A percentile compares a stretch with the other conserved stretches of the same genome.
Evolutionary conservation across 2,329 filamentous ascomycete species (phyloP).

Genomic region (Ophiocordyceps camponoti-leonardi): DNA sequence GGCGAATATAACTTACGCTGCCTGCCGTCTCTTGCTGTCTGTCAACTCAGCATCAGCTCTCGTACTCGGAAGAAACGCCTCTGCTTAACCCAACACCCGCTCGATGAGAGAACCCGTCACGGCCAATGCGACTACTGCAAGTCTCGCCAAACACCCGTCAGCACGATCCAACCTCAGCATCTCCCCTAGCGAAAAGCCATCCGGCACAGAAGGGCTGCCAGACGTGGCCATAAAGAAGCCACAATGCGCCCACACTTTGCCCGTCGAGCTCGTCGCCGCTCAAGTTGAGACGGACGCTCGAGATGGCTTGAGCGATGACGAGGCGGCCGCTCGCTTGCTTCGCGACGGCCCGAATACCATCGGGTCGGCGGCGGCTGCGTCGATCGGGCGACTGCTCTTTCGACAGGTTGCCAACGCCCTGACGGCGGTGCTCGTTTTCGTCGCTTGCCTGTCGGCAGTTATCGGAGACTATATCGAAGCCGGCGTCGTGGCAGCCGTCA

Average conservation of each 20-base stretch:
- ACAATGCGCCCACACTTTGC: slow-evolving; percentile 16
- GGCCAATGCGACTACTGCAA: slow-evolving; percentile 22
- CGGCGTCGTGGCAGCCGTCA: slow-evolving; percentile 45
- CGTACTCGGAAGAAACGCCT: background rate
- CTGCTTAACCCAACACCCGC: slow-evolving; percentile 11
- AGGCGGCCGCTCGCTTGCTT: slow-evolving; percentile 47
- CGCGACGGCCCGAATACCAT: slow-evolving; percentile 55
- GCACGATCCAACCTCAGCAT: slow-evolving; percentile 19
- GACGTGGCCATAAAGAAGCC: slow-evolving; percentile 19
- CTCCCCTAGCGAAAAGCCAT: slow-evolving; percentile 17
- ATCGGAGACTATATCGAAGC: slow-evolving; percentile 48
- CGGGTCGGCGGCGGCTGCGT: slow-evolving; percentile 53
- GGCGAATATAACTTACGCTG: background rate
- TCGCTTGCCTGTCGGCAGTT: slow-evolving; percentile 52
- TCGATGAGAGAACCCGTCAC: slow-evolving; percentile 24
- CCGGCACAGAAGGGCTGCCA: slow-evolving; percentile 20
- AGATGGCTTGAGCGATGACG: slow-evolving; percentile 44
- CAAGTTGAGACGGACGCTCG: slow-evolving; percentile 24
- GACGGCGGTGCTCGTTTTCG: slow-evolving; percentile 57
- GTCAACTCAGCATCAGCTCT: background rate
- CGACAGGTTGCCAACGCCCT: slow-evolving; percentile 64
- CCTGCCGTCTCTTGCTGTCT: background rate
- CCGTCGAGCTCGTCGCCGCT: slow-evolving; percentile 16
- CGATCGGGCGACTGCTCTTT: slow-evolving; percentile 58
- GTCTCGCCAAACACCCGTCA: slow-evolving; percentile 18